A percentile compares a stretch with the other conserved stretches of the same genome.
Evolutionary conservation across 805 yeast genomes (phyloP).

Genomic region (Cyberlindnera maclurae): DNA sequence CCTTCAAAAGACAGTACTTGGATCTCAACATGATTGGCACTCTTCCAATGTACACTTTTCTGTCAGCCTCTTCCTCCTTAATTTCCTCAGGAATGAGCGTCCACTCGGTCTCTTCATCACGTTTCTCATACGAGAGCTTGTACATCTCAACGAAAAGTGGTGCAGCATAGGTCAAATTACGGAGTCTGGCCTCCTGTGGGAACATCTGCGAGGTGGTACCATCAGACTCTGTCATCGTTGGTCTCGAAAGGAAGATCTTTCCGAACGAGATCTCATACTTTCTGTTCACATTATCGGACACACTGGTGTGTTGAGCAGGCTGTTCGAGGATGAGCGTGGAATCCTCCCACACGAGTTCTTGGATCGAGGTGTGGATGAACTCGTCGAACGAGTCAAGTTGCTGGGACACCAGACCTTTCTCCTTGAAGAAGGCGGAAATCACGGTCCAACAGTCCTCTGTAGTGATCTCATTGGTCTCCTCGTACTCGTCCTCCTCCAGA

Average conservation of each 20-base stretch:
- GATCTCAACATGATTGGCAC: constrained; percentile 98
- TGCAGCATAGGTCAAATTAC: constrained; percentile 93
- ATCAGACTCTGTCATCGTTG: constrained; percentile 98
- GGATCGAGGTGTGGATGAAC: constrained; percentile 93
- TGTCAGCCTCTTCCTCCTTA: constrained; percentile 47
- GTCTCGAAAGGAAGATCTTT: constrained; percentile 91
- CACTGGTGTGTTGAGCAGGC: constrained; percentile 95
- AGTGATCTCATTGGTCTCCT: constrained; percentile 52
- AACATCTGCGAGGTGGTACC: constrained; percentile 99
- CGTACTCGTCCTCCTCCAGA: constrained; percentile 26
- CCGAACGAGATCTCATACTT: constrained; percentile 97
- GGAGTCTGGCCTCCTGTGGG: constrained; percentile 96
- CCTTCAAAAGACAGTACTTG: constrained; percentile 88
- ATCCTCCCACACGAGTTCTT: constrained; percentile 95
- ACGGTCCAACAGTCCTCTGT: constrained; percentile 99
- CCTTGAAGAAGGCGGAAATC: constrained; percentile 90
- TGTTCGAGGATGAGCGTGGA: constrained; percentile 91
- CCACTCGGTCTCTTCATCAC: constrained; percentile 70
- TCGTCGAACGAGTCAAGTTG: constrained; percentile 98
- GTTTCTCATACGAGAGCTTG: constrained; percentile 77
- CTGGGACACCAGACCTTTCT: constrained; percentile 95
- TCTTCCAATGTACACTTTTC: constrained; percentile 87
- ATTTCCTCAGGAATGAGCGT: constrained; percentile 46
- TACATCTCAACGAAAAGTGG: constrained; percentile 95
- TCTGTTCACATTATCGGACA: constrained; percentile 81